Base-by-base conservation (phyloP, 225 moss, liverwort and hornwort genomes). In the Anthoceros angustus region DNA sequence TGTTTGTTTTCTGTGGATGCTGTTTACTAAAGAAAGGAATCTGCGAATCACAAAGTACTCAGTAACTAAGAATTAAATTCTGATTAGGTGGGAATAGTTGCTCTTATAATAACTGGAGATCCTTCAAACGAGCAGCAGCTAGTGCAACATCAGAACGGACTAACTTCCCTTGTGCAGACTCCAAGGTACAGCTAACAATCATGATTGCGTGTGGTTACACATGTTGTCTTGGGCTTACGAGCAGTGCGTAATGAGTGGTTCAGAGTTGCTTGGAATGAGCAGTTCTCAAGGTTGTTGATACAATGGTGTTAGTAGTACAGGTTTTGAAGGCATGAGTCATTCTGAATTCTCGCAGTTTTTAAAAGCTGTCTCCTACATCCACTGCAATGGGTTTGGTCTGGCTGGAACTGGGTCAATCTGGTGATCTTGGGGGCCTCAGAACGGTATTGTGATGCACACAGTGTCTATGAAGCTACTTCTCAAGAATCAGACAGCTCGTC, bases 11-110 rank as follows among this genome's bases (percentile, higher is more conserved):
- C 32, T 32, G 32, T 32, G 32, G 32, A 32, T 32, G 32, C 32
- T 32, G 32, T 32, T 32, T 32, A 32, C 4, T 4, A 32, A 32
- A 32, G 32, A 32, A 32, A 32, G 32, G 32, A 32, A 32, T 32
- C 32, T 32, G 32, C 32, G 4, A 32, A 32, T 32, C 32, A 32
- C 32, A 32, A 32, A 32, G 32, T 1, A 32, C 32, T 32, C 32
- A 32, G 32, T 32, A 32, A 32, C 32, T 32, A 32, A 32, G 32
- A 32, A 32, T 32, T 32, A 4, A 32, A 32, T 32, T 32, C 32
- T 32, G 32, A 32, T 32, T 32, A 95, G 90, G 90, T 95, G 55
- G 85, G 88, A 70, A 73, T 95, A 77, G 79, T 90, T 77, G 94
- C 88, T 1, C 69, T 95, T 18, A 86, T 88, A 76, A 69, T 90